A percentile compares a stretch with the other conserved stretches of the same genome.
phyloP scores from a whole-genome alignment of 805 yeast species.

The Lachancea fermentati region DNA sequence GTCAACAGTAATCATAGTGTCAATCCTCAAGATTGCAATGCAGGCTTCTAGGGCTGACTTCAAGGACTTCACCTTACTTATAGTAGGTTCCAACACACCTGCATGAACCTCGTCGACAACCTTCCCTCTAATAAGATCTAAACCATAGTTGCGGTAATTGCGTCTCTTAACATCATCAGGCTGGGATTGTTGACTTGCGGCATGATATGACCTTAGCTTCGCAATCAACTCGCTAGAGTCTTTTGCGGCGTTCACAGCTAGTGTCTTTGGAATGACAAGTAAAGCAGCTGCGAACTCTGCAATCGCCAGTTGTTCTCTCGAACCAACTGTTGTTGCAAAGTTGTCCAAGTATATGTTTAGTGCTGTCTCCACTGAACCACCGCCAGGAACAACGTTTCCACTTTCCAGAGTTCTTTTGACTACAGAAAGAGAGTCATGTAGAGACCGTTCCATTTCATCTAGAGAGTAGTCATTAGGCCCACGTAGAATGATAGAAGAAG shows the following conservation, averaged over 20 bases:
- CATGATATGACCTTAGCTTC: conserved; percentile 91
- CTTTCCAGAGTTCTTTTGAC: conserved; percentile 94
- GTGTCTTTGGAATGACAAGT: conserved; percentile 88
- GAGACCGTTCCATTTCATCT: conserved; percentile 97
- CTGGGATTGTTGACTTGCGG: conserved; percentile 84
- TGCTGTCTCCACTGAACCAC: conserved; percentile 98
- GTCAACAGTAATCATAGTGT: conserved; percentile 95
- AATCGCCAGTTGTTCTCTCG: conserved; percentile 95
- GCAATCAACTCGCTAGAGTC: conserved; percentile 94
- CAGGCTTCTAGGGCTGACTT: conserved; percentile 98
- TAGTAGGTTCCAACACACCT: conserved; percentile 95
- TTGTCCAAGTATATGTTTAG: conserved; percentile 90
- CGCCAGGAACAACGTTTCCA: conserved; percentile 95
- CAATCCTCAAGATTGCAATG: conserved; percentile 93
- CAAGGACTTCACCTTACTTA: conserved; percentile 86
- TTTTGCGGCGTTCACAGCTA: conserved; percentile 96
- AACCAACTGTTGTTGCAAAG: conserved; percentile 96
- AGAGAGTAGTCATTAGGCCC: conserved; percentile 93
- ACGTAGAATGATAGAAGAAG: conserved; percentile 86
- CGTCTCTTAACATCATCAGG: conserved; percentile 80
- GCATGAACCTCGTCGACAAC: conserved; percentile 75
- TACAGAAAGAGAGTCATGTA: conserved; percentile 90
- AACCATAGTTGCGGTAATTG: conserved; percentile 84
- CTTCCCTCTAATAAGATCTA: conserved; percentile 87
- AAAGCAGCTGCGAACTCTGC: conserved; percentile 94